Evolutionary conservation across 2,329 filamentous ascomycete genomes (phyloP).

Genomic region (Ascochyta rabiei): DNA sequence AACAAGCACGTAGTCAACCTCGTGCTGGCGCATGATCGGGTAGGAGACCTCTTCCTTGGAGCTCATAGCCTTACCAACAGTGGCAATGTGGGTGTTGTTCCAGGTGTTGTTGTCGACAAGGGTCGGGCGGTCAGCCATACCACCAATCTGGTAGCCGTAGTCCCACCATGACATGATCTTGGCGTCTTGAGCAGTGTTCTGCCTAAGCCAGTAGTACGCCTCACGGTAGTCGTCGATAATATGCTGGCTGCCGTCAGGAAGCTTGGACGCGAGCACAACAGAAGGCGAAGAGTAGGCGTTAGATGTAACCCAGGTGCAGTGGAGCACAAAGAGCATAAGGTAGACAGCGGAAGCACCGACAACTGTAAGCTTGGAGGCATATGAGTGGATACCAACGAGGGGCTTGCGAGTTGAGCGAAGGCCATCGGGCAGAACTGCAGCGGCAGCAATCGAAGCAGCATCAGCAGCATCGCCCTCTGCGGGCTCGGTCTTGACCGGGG

Average conservation of each 20-base stretch:
- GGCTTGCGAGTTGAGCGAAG: slow-evolving; percentile 76
- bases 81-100: slow-evolving; percentile 99
- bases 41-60: slow-evolving; percentile 98
- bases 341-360: slow-evolving; percentile 76
- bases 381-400: slow-evolving; percentile 81
- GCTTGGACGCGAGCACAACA: slow-evolving; percentile 87
- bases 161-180: slow-evolving; percentile 99
- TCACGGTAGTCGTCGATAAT: slow-evolving; percentile 99
- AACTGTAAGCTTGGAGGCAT: slow-evolving; percentile 79
- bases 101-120: slow-evolving; percentile 99
- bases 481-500: slow-evolving; percentile 58
- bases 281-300: slow-evolving; percentile 99
- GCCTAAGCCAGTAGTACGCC: slow-evolving; percentile 98
- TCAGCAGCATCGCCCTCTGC: slow-evolving; percentile 53
- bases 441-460: slow-evolving; percentile 51
- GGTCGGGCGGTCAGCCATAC: slow-evolving; percentile 97
- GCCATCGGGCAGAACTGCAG: slow-evolving; percentile 58
- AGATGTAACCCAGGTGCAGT: slow-evolving; percentile 99
- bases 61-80: slow-evolving; percentile 98
- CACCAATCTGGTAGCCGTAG: slow-evolving; percentile 99
- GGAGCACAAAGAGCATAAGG: slow-evolving; percentile 89
- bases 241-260: slow-evolving; percentile 94
- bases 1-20: slow-evolving; percentile 97
- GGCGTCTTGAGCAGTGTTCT: slow-evolving; percentile 92
- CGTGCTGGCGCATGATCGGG: slow-evolving; percentile 96